phyloP scores from a whole-genome alignment of 441 rosid genomes.

The Populus hybrid region DNA sequence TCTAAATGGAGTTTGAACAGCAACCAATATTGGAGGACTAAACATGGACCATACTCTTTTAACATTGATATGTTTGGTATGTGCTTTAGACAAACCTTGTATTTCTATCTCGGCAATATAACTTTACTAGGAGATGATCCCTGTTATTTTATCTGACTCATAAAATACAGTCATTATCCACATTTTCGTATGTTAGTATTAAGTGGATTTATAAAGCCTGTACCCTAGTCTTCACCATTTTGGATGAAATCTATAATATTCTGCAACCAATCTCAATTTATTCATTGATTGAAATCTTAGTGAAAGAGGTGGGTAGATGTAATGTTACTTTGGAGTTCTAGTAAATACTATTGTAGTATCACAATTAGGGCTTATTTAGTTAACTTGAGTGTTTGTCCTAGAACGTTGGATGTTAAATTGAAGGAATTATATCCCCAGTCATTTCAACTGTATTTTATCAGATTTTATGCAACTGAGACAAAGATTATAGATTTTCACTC shows the following conservation, averaged over 20 bases:
- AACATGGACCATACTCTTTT: constrained; percentile 16
- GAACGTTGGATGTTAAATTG: not conserved
- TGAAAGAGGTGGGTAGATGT: constrained; percentile 4
- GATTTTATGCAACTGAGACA: not conserved
- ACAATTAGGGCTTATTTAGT: not conserved
- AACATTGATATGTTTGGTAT: constrained; percentile 15
- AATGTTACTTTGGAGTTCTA: constrained; percentile 1
- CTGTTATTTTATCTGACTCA: not conserved
- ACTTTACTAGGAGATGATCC: not conserved
- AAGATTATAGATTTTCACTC: not conserved
- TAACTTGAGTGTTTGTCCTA: not conserved
- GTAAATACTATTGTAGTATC: not conserved
- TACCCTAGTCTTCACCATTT: not conserved
- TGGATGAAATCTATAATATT: not conserved
- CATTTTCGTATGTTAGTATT: not conserved
- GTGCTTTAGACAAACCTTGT: constrained; percentile 20
- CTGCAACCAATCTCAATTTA: constrained; percentile 7
- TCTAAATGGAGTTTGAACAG: constrained; percentile 46
- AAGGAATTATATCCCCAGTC: too few relatives aligned
- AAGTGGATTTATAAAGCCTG: not conserved
- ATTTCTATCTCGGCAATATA: not conserved
- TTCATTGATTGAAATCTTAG: constrained; percentile 8
- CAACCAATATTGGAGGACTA: constrained; percentile 44
- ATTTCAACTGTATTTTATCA: constrained; percentile 2
- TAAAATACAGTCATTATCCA: not conserved